These are phyloP conservation scores for Allium fistulosum DNA, from an alignment of 106 monocot genomes.

Conservation along the genomic window DNA sequence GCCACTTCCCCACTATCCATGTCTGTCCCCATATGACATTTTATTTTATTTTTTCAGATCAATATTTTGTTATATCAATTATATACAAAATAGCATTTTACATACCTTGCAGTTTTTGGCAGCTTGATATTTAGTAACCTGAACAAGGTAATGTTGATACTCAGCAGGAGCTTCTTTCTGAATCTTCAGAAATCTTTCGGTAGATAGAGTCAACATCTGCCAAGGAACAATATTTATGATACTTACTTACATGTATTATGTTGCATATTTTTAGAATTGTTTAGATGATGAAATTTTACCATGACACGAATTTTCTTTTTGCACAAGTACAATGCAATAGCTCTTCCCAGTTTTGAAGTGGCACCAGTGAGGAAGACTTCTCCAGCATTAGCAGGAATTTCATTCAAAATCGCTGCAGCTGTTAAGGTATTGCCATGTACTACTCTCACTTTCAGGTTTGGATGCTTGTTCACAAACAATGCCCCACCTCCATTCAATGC, in stretches of 20 bases:
- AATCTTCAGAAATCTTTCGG: slow-evolving; percentile 53
- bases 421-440: slow-evolving; percentile 97
- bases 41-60: background rate
- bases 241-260: background rate
- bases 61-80: background rate
- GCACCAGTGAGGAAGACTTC: slow-evolving; percentile 94
- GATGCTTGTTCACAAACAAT: slow-evolving; percentile 78
- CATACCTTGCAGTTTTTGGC: slow-evolving; percentile 66
- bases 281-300: slow-evolving; percentile 26
- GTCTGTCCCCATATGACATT: slow-evolving; percentile 25
- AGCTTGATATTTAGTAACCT: slow-evolving; percentile 67
- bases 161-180: slow-evolving; percentile 57
- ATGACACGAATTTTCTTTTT: slow-evolving; percentile 64
- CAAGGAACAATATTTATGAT: background rate
- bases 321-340: slow-evolving; percentile 88
- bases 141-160: slow-evolving; percentile 56
- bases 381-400: slow-evolving; percentile 51
- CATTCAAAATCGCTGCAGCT: slow-evolving; percentile 75
- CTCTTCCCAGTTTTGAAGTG: slow-evolving; percentile 91
- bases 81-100: background rate
- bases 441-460: slow-evolving; percentile 60
- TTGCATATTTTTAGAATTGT: background rate
- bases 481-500: slow-evolving; percentile 89
- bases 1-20: slow-evolving; percentile 97
- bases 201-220: slow-evolving; percentile 62